Base-by-base conservation (phyloP, 352 stramenopile genomes). In the Pythium rishiriense region DNA sequence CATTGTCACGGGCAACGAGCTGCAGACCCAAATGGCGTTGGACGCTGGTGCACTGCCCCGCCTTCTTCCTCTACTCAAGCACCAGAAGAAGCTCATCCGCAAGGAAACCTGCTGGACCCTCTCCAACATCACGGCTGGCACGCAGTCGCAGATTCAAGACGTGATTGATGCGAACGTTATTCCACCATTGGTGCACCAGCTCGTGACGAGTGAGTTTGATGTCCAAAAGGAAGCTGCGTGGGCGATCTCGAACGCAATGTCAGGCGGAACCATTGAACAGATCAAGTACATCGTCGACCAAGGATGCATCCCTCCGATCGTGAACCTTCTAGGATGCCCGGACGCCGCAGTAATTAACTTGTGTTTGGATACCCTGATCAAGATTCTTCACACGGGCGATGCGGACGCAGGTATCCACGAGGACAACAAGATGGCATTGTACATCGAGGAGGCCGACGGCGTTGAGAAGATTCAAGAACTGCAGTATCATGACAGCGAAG, bases 281-380 rank as follows among this genome's bases (percentile, higher is more conserved):
- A 98, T 99, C 63, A 97, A 98, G 72, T 98, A 98, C 81, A 80
- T 99, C 66, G 94, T 99, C 10, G 75, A 97, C 26, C 83, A 99
- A 82, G 97, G 96, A 54, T 99, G 96, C 72, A 99, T 99, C 65
- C 82, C 87, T 31, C 94, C 97, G n/a, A 79, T 99, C 33, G 98
- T 98, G 68, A 96, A 98, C 42, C 73, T 93, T 26, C 79, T 99
- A 12, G 87, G 88, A 1, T 93, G 97, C 22, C 85, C 90, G 24
- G 98, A 99, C 76, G 74, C 88, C 1, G 97, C 98, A 62, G 96
- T 99, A 72, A 93, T 99, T 58, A 98, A 94, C 26, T 97, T 99
- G 54, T 96, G 96, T 11, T 74, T 99, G 26, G 97, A 99, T 66
- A 95, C 97, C 26, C 79, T 99, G 45, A 93, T 99, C 62, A 99